Evolutionary conservation across 106 monocot genomes (phyloP), one percentile per base, ranked within the genome.

Genomic region (Dendrobium officinale): DNA sequence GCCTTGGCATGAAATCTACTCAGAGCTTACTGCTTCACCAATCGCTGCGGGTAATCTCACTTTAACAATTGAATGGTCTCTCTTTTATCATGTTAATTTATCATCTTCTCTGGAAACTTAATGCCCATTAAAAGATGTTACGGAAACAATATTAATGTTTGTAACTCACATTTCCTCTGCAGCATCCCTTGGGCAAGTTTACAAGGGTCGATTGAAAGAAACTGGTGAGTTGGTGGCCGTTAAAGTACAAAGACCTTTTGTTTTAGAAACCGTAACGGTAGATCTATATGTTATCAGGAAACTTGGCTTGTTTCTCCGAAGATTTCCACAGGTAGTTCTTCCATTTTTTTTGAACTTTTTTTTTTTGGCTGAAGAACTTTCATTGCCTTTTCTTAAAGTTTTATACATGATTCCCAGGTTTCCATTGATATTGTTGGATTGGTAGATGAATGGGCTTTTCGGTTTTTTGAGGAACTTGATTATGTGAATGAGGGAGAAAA

Each of bases 391-490:
- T 3, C 45, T 84, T 72, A 49, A 44, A 19, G 19, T 74, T 42
- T 22, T 83, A 7, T 77, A 47, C 8, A 44, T 22, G 44, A 16
- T 41, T 85, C 8, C 9, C 75, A 99, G 99, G 67, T 99, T 3
- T 99, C 99, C 41, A 85, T 99, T 86, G 99, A 99, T 88, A 86
- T 99, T 81, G 99, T 99, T 93, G 99, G 99, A 18, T 87, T 99
- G 84, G 99, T 99, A 45, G 99, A 99, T 87, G 99, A 99, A 86
- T 99, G 99, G 99, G 93, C 95, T 75, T 83, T 91, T 81, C 91
- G 99, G 4, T 99, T 99, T 85, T 99, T 99, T 88, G 99, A 99
- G 83, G 99, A 99, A 82, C 99, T 99, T 83, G 99, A 99, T 85
- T 99, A 99, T 91, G 78, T 99, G 20, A 99, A 95, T 84, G 99